Percentiles rank a stretch among this genome's conserved stretches.
These are phyloP conservation scores for Bodo saltans DNA, from an alignment of 78 protist species.

Conservation along the genomic window DNA sequence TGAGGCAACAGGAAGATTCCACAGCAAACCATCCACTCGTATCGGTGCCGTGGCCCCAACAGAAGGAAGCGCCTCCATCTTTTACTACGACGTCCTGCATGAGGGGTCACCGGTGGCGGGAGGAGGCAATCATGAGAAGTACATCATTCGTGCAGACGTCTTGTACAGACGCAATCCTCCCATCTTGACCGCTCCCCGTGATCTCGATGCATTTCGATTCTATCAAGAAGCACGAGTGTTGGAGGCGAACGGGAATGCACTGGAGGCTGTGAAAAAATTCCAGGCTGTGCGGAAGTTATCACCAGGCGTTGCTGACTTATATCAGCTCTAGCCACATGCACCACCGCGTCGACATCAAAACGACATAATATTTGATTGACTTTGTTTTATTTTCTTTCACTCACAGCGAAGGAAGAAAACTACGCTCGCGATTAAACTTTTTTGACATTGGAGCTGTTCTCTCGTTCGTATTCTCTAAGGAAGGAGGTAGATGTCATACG, in stretches of 20 bases:
- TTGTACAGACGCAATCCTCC: background rate
- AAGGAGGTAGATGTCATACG: too few species aligned
- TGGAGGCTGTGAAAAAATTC: background rate
- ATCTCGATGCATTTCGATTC: background rate
- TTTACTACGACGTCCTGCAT: background rate
- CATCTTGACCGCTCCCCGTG: background rate
- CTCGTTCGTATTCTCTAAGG: too few species aligned
- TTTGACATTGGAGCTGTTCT: too few species aligned
- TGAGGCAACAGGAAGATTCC: background rate
- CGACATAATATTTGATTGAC: too few species aligned
- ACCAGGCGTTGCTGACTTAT: background rate
- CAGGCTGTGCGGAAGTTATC: background rate
- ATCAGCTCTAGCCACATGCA: background rate
- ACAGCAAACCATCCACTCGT: background rate
- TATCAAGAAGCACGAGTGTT: background rate
- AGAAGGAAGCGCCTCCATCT: background rate
- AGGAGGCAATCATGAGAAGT: background rate
- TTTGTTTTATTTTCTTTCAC: too few species aligned
- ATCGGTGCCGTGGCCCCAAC: background rate
- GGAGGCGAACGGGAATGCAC: background rate
- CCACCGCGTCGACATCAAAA: too few species aligned
- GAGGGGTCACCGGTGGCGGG: background rate
- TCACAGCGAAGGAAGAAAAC: too few species aligned
- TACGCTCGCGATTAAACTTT: too few species aligned
- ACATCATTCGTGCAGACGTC: background rate